Evolutionary conservation across 805 yeast species (phyloP).

Genomic region (Ogataea populi-albae): DNA sequence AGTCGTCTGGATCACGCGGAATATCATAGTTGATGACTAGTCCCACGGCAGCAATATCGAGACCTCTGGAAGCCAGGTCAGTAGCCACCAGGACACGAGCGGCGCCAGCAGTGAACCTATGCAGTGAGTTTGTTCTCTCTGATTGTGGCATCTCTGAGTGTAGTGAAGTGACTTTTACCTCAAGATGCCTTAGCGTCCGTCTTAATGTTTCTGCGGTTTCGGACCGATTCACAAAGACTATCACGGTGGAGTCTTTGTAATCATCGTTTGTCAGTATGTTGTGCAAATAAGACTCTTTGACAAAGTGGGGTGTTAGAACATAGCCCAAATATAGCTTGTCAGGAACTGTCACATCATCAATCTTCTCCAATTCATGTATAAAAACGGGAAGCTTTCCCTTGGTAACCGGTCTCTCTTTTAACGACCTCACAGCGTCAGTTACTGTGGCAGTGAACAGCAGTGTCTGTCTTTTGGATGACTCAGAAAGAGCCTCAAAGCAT

Average conservation of each 20-base stretch:
- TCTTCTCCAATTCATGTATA: slow-evolving; percentile 70
- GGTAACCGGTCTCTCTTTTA: slow-evolving; percentile 61
- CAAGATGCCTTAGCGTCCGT: slow-evolving; percentile 69
- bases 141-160: slow-evolving; percentile 94
- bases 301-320: slow-evolving; percentile 78
- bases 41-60: slow-evolving; percentile 80
- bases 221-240: slow-evolving; percentile 90
- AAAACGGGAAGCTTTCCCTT: slow-evolving; percentile 58
- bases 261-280: slow-evolving; percentile 61
- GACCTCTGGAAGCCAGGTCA: slow-evolving; percentile 89
- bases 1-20: slow-evolving; percentile 82
- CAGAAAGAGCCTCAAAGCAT: slow-evolving; percentile 72
- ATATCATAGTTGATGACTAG: slow-evolving; percentile 75
- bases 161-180: slow-evolving; percentile 79
- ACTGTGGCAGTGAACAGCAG: slow-evolving; percentile 93
- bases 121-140: slow-evolving; percentile 88
- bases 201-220: slow-evolving; percentile 84
- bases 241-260: slow-evolving; percentile 64
- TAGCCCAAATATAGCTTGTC: slow-evolving; percentile 62
- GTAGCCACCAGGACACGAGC: slow-evolving; percentile 93
- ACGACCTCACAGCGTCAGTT: slow-evolving; percentile 82
- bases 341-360: slow-evolving; percentile 80
- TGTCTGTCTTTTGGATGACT: slow-evolving; percentile 75
- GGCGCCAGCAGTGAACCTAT: slow-evolving; percentile 90
- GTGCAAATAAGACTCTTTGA: slow-evolving; percentile 84